phyloP scores from a whole-genome alignment of 148 eudicot genomes.

The Rhododendron vialii region DNA sequence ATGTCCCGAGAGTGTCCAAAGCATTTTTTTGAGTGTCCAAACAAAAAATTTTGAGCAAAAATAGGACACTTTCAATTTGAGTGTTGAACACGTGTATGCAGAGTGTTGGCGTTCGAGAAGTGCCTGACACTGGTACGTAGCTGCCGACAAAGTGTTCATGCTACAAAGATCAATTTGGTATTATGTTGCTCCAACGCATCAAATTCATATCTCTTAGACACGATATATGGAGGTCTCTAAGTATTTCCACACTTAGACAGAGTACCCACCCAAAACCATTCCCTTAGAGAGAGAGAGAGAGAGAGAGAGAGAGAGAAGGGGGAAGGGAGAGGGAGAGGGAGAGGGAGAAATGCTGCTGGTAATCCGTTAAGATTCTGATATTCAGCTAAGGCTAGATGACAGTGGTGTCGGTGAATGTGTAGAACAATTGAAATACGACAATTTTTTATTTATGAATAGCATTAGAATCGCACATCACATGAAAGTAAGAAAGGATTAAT shows the following conservation, averaged over 20 bases:
- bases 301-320: neutral
- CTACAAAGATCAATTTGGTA: neutral
- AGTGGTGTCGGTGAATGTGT: neutral
- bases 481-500: neutral
- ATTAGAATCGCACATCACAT: neutral
- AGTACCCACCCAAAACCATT: neutral
- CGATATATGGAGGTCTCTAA: neutral
- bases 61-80: neutral
- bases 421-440: neutral
- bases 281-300: neutral
- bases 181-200: neutral
- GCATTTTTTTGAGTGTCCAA: neutral
- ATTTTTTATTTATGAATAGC: neutral
- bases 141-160: neutral
- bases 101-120: neutral
- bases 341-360: neutral
- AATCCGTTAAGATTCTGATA: neutral
- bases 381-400: neutral
- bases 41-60: too few relatives aligned
- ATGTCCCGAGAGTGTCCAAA: neutral
- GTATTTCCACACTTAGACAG: too few relatives aligned
- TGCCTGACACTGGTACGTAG: neutral
- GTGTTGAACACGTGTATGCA: neutral
- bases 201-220: neutral
- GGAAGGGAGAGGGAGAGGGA: neutral